Evolutionary conservation across 1,284 basidiomycete species (phyloP).

Genomic region (Puccinia polysora): DNA sequence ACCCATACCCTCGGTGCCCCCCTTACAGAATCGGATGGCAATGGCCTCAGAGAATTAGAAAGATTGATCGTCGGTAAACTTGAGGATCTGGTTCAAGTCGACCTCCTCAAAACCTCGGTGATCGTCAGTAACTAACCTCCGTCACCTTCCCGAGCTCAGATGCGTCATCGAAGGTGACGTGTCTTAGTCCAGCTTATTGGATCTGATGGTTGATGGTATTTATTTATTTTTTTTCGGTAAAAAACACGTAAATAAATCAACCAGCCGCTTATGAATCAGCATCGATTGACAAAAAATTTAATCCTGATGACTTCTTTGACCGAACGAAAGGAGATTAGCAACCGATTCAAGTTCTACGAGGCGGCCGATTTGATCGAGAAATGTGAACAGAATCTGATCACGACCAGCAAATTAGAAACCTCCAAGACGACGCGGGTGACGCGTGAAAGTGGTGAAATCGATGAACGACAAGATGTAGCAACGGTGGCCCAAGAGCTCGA

Average conservation of each 20-base stretch:
- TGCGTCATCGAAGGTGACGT: not conserved
- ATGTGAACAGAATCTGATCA: conserved; percentile 16
- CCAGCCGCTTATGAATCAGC: conserved; percentile 26
- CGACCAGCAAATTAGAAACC: not conserved
- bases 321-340: conserved; percentile 27
- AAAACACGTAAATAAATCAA: not conserved
- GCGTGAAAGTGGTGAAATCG: too few relatives aligned
- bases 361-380: conserved; percentile 32
- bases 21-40: not conserved
- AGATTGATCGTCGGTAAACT: too few relatives aligned
- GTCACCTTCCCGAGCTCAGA: not conserved
- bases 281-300: conserved; percentile 1
- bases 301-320: not conserved
- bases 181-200: not conserved
- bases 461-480: too few relatives aligned
- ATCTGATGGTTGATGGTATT: not conserved
- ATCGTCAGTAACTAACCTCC: not conserved
- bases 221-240: not conserved
- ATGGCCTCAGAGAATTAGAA: not conserved
- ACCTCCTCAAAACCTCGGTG: not conserved
- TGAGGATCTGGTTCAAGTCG: not conserved
- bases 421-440: not conserved
- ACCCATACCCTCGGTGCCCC: not conserved
- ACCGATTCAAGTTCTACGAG: conserved; percentile 30
- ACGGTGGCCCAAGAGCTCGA: too few relatives aligned